Evolutionary conservation across 306 rosid genomes (phyloP).

Genomic region (Fagus crenata): DNA sequence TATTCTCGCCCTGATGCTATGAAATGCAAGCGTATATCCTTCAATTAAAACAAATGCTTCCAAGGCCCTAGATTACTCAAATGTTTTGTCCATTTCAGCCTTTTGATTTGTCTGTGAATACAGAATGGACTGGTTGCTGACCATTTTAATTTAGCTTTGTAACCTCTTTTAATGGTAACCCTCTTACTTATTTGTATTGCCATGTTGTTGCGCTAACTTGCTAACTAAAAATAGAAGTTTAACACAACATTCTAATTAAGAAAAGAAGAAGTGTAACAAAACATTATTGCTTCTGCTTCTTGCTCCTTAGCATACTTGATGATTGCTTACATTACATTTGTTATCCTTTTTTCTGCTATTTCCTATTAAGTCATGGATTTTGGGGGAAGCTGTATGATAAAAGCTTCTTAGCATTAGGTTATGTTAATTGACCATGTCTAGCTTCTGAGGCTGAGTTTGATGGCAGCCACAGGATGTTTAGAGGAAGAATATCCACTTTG

Average conservation of each 20-base stretch:
- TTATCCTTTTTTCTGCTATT: neutral
- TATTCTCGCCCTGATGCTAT: conserved; percentile 1
- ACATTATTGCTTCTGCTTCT: neutral
- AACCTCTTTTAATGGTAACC: neutral
- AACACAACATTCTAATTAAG: too few species aligned
- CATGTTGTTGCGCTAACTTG: neutral
- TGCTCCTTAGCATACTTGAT: neutral
- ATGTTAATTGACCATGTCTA: neutral
- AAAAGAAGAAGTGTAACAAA: neutral
- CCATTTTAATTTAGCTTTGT: neutral
- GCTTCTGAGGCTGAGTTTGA: neutral
- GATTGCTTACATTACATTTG: neutral
- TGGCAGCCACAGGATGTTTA: too few species aligned
- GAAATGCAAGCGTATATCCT: neutral
- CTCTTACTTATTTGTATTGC: neutral
- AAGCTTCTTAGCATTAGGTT: neutral
- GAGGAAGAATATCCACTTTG: too few species aligned
- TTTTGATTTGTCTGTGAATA: neutral
- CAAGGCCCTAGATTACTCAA: neutral
- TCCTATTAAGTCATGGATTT: too few species aligned
- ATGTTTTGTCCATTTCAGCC: neutral
- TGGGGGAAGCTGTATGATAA: neutral
- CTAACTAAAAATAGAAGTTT: neutral
- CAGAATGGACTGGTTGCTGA: neutral
- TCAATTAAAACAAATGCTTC: neutral